phyloP scores from a whole-genome alignment of 2,329 filamentous ascomycete genomes.

The Helicocarpus griseus region DNA sequence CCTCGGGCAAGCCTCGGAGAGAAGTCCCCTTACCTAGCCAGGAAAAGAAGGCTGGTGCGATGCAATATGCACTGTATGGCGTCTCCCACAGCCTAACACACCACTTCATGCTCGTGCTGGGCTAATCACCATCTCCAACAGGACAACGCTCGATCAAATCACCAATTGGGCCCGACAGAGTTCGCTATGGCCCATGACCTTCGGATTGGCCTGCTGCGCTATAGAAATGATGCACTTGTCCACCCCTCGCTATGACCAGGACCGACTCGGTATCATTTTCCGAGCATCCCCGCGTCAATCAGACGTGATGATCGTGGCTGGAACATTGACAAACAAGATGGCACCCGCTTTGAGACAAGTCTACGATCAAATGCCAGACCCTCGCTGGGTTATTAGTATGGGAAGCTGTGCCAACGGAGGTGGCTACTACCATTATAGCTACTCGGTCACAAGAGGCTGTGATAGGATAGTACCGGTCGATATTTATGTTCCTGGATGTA shows the following conservation, averaged over 20 bases:
- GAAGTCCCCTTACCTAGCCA: constrained; percentile 41
- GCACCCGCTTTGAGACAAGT: constrained; percentile 78
- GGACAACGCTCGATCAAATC: constrained; percentile 55
- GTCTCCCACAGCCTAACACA: not conserved
- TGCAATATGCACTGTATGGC: constrained; percentile 43
- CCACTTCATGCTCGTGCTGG: not conserved
- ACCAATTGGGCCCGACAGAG: constrained; percentile 82
- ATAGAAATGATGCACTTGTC: constrained; percentile 93
- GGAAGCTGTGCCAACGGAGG: constrained; percentile 78
- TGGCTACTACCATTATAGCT: constrained; percentile 83
- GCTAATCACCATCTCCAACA: constrained; percentile 11
- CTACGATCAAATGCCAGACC: constrained; percentile 93
- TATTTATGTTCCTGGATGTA: constrained; percentile 74
- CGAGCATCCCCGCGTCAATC: constrained; percentile 75
- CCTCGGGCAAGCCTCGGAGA: constrained; percentile 35
- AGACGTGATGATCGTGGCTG: constrained; percentile 85
- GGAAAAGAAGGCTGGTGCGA: constrained; percentile 41
- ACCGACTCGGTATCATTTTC: constrained; percentile 81
- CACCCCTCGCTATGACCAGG: constrained; percentile 82
- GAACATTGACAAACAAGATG: constrained; percentile 91
- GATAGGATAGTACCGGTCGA: constrained; percentile 77
- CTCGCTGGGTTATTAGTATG: constrained; percentile 81
- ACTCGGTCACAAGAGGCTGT: constrained; percentile 66
- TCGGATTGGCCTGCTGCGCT: constrained; percentile 82
- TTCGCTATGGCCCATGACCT: constrained; percentile 87